Conservation (phyloP, 257 asterid species). For the Agastache rugosa region DNA sequence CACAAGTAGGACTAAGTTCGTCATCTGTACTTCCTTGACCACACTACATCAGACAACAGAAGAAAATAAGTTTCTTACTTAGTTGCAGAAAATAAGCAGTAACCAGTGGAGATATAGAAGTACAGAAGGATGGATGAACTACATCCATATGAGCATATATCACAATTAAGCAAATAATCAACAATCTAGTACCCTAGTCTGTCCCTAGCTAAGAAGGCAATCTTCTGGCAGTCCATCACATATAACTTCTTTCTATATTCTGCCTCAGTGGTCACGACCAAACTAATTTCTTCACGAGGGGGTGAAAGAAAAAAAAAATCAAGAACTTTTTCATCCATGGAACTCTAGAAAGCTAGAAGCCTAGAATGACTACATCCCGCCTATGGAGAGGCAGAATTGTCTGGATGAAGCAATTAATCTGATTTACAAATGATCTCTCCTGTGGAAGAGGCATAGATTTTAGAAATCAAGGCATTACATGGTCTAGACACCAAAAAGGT, state of each 20-base stretch:
- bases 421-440: neutral
- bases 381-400: neutral
- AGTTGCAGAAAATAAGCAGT: slow-evolving; percentile 1
- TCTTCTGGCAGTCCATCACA: neutral
- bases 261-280: neutral
- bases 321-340: neutral
- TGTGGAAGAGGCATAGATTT: neutral
- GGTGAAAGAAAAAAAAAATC: neutral
- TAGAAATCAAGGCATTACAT: neutral
- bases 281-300: neutral
- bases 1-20: slow-evolving; percentile 86
- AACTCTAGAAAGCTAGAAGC: neutral
- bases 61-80: slow-evolving; percentile 15
- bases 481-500: neutral
- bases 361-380: neutral
- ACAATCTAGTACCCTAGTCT: neutral
- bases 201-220: neutral
- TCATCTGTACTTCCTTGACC: slow-evolving; percentile 99
- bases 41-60: slow-evolving; percentile 60
- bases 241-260: neutral
- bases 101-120: neutral
- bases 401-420: neutral
- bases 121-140: slow-evolving; percentile 8
- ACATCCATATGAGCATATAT: slow-evolving; percentile 12
- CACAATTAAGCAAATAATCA: neutral